A percentile compares a stretch with the other conserved stretches of the same genome.
Evolutionary conservation across 2,329 filamentous ascomycete genomes (phyloP).

Genomic region (Proliferodiscus dingleyae): DNA sequence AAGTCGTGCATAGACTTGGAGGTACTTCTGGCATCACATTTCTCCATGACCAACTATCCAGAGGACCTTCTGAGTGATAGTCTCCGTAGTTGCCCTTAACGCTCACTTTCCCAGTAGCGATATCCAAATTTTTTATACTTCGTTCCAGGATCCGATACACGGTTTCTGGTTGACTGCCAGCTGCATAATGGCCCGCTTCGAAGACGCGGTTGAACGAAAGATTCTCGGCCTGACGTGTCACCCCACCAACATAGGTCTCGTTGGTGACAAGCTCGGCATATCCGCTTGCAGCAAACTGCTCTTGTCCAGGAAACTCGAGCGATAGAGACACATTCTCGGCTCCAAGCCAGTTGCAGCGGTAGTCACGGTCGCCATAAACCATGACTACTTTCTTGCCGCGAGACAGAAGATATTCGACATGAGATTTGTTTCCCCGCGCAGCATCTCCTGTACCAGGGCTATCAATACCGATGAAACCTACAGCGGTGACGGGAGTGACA

Average conservation of each 20-base stretch:
- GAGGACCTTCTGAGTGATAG: constrained; percentile 33
- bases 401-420: constrained; percentile 51
- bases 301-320: constrained; percentile 34
- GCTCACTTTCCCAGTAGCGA: constrained; percentile 44
- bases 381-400: constrained; percentile 62
- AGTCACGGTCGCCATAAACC: constrained; percentile 60
- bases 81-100: constrained; percentile 36
- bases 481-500: not conserved
- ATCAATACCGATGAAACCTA: not conserved
- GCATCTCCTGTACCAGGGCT: not conserved
- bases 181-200: constrained; percentile 55
- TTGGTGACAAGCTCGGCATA: constrained; percentile 67
- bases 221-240: constrained; percentile 69
- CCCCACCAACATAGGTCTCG: constrained; percentile 58
- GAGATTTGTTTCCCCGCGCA: constrained; percentile 34
- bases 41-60: constrained; percentile 34
- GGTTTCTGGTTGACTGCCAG: constrained; percentile 46
- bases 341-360: constrained; percentile 55
- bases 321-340: constrained; percentile 49
- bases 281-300: constrained; percentile 59
- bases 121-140: constrained; percentile 41
- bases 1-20: constrained; percentile 41
- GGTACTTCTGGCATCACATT: constrained; percentile 35
- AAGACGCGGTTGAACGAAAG: constrained; percentile 61
- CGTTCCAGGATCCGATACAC: constrained; percentile 48